Evolutionary conservation across 2,329 filamentous ascomycete species (phyloP), one percentile per base, ranked within the genome.

Genomic region (Sclerotiophoma versabilis): DNA sequence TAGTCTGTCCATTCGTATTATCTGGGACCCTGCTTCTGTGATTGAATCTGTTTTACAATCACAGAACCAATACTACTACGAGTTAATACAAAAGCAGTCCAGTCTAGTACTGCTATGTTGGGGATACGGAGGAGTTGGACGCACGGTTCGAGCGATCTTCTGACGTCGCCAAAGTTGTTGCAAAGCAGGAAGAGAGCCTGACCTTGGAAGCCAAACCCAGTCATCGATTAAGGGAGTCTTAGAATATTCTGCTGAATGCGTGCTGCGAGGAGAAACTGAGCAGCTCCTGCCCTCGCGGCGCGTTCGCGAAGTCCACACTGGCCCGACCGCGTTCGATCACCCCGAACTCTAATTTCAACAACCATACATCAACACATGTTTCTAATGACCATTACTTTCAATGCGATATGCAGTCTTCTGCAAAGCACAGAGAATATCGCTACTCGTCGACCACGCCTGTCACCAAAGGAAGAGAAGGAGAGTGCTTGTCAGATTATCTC

Each of bases 391-490:
- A 80, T 92, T 60, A 80, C 79, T 1, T 96, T 95, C 73, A 77
- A 80, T n/a, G 79, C 83, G 56, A 77, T 96, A 38, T 93, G 90
- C 77, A 84, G 90, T 57, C 79, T 96, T 4, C 80, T 96, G 36
- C 86, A 92, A 57, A 76, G 81, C 20, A 80, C 92, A 14, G 86
- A 92, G 62, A 70, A 74, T 9, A 77, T 82, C 54, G 71, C 69
- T 63, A 53, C 71, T 58, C 60, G 76, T 62, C 71, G 77, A 63
- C 71, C 79, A 12, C 77, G 76, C 14, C 58, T 77, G 0, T 59
- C 79, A 2, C 69, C 68, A 3, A 64, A 55, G 14, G 43, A 63
- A 42, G 63, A 73, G 20, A 71, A 73, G 38, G 53, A 65, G 10
- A 48, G 39, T 19, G 62, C 65, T 10, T 57, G 65, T 3, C 64